Evolutionary conservation across 306 rosid genomes (phyloP).

Genomic region (Prunus salicina): DNA sequence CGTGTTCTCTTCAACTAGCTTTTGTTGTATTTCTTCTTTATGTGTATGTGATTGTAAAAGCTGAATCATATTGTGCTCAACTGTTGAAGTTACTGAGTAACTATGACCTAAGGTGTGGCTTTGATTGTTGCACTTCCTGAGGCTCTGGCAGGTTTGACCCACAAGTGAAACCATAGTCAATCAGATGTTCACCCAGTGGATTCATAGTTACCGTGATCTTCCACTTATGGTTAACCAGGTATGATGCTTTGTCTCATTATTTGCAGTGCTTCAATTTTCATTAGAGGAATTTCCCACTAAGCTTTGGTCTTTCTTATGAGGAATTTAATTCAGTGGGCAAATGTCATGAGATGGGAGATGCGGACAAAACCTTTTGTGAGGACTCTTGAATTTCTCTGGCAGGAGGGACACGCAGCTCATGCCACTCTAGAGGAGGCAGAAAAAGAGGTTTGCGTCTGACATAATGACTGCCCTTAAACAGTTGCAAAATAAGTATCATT

Average conservation of each 20-base stretch:
- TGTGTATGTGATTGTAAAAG: conserved; percentile 3
- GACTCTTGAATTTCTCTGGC: conserved; percentile 96
- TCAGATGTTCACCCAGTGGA: conserved; percentile 97
- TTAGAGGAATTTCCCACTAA: background rate
- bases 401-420: conserved; percentile 94
- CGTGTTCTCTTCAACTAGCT: background rate
- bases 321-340: conserved; percentile 68
- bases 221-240: conserved; percentile 91
- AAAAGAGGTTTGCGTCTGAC: conserved; percentile 59
- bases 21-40: background rate
- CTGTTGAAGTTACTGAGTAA: conserved; percentile 14
- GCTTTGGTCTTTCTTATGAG: conserved; percentile 10
- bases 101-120: conserved; percentile 64
- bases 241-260: conserved; percentile 12
- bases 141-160: conserved; percentile 95
- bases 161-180: conserved; percentile 92
- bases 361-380: conserved; percentile 88
- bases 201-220: conserved; percentile 91
- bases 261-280: background rate
- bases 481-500: background rate
- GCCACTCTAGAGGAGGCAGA: conserved; percentile 86
- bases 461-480: conserved; percentile 5
- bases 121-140: conserved; percentile 82
- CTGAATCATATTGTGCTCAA: background rate
- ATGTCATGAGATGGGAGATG: conserved; percentile 96